Base-by-base conservation (phyloP, 23 red algal species). In the Porphyridium purpureum region DNA sequence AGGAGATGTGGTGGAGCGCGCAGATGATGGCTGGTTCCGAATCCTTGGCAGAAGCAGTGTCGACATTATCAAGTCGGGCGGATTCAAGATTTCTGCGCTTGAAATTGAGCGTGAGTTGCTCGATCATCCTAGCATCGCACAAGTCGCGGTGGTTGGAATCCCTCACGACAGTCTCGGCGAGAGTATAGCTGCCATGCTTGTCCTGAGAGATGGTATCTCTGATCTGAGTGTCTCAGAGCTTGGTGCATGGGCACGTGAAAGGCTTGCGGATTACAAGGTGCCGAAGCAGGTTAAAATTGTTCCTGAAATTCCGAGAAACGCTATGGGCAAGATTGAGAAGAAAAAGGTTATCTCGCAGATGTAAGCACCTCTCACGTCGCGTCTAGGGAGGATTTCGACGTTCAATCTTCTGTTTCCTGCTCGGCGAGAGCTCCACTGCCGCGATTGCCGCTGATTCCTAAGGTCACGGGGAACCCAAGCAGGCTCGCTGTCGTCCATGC, bases 281-380 rank as follows among this genome's bases (percentile, higher is more conserved):
- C 84, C 84, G 4, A 24, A 63, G 2, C 31, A 33, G 26, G 38
- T 74, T 25, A 41, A 69, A 22, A 28, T 81, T 4, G 74, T 81
- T 19, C 65, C 70, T 27, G 31, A 60, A 31, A 62, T 93, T 27
- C 84, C 84, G 0, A 20, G 66, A 23, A 93, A 93, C 50, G 74
- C 71, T 3, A 20, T 93, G 66, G 84, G 84, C n/a, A 93, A 93
- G 55, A 71, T 93, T 35, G 61, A 67, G 54, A 93, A 93, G 64
- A 47, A 38, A 47, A 31, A 69, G 54, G 64, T 69, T 11, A 17
- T 44, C 17, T 11, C 11, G 38, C 11, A 11, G 38, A 44, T 44
- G 38, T n/a, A n/a, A n/a, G n/a, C n/a, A n/a, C n/a, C n/a, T n/a
- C n/a, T n/a, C n/a, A n/a, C n/a, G n/a, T n/a, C n/a, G n/a, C n/a